Evolutionary conservation across 805 yeast genomes (phyloP), one percentile per base, ranked within the genome.

Genomic region (Vanderwaltozyma verrucispora): DNA sequence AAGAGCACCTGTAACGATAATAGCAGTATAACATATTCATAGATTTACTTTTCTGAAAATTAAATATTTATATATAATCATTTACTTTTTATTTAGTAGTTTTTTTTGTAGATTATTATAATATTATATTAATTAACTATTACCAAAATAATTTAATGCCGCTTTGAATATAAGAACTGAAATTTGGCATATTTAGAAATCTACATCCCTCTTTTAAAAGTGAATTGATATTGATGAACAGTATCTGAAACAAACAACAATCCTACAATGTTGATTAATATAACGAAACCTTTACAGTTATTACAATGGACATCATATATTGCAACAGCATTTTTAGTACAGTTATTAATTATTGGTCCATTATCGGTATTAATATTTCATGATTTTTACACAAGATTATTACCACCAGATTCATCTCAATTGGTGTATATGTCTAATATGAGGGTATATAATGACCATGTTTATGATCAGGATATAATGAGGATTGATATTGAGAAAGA

Each of bases 381-480:
- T 39, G 60, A 58, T 34, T 49, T 55, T 26, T 54, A 51, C 32
- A 35, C 35, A 7, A 40, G 53, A 16, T 41, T 58, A 23, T 37
- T 55, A 19, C 56, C 59, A 18, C 20, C 48, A 14, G 62, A 56
- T 30, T 49, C 62, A 0, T 46, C 52, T 2, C 56, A 49, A 35
- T 37, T 38, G 32, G 46, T 48, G 1, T 53, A 54, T 1, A 31
- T 54, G n/a, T 41, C 49, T 5, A 38, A 39, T 2, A 41, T 50
- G 29, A 32, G 38, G 3, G 29, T 30, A 11, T 18, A 27, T 25
- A 18, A 33, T 24, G 31, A 32, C 8, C 15, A 27, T 10, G 30
- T 39, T 21, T 48, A 42, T 27, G 19, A 25, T 11, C 53, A 49
- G 32, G 8, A 18, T 1, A 32, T 53, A 4, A 21, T 39, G 10